phyloP scores from a whole-genome alignment of 257 asterid genomes.

The Lithospermum erythrorhizon region DNA sequence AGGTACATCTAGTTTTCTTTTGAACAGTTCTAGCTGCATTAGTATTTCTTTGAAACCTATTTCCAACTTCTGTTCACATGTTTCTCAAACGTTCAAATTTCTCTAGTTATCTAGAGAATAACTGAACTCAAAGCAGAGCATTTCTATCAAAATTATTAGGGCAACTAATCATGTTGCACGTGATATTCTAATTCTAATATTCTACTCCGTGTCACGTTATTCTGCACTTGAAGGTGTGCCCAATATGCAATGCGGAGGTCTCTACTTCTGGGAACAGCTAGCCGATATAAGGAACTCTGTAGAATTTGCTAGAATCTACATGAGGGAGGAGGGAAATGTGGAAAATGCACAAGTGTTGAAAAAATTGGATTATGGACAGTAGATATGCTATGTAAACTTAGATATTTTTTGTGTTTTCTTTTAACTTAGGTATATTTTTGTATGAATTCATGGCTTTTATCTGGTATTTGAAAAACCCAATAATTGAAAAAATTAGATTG shows the following conservation, averaged over 20 bases:
- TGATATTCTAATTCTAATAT: not conserved
- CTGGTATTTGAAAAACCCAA: too few relatives aligned
- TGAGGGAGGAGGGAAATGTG: too few relatives aligned
- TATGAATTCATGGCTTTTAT: too few relatives aligned
- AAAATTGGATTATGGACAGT: too few relatives aligned
- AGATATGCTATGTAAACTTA: too few relatives aligned
- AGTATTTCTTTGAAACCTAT: not conserved
- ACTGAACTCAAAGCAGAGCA: too few relatives aligned
- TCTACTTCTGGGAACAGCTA: slow-evolving; percentile 58
- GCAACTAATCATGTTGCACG: not conserved
- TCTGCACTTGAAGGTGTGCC: slow-evolving; percentile 57
- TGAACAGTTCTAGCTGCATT: not conserved
- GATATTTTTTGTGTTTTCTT: too few relatives aligned
- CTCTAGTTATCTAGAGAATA: not conserved
- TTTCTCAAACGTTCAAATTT: slow-evolving; percentile 9
- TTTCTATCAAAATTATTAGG: slow-evolving; percentile 8
- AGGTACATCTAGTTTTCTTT: slow-evolving; percentile 29
- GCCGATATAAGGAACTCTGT: slow-evolving; percentile 2
- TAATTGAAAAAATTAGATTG: too few relatives aligned
- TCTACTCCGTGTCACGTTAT: not conserved
- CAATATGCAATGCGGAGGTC: slow-evolving; percentile 83
- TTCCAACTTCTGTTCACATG: too few relatives aligned
- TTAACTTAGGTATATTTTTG: too few relatives aligned
- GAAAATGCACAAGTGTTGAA: not conserved
- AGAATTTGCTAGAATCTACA: not conserved